Conservation (phyloP, 441 rosid genomes). For the Melianthus villosus region DNA sequence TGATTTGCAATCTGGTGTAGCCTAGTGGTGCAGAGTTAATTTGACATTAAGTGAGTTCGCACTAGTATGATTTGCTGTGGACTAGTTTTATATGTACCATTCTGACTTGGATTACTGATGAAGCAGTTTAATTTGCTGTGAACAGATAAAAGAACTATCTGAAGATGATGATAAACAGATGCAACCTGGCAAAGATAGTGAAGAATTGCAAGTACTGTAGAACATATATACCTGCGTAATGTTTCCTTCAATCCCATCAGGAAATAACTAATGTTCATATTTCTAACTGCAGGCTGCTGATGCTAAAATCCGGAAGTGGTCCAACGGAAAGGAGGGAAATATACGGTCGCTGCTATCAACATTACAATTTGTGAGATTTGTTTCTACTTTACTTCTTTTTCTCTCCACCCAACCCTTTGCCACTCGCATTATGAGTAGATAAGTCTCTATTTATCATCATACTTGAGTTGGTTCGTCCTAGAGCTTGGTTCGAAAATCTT, state of each 20-base stretch:
- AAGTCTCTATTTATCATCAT: no score
- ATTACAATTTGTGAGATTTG: slow-evolving; percentile 61
- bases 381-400: background rate
- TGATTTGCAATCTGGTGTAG: no score
- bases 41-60: no score
- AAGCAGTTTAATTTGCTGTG: slow-evolving; percentile 3
- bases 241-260: slow-evolving; percentile 3
- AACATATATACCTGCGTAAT: slow-evolving; percentile 2
- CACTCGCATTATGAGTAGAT: no score
- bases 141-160: slow-evolving; percentile 44
- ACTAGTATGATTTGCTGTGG: no score
- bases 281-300: slow-evolving; percentile 33
- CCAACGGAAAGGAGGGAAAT: slow-evolving; percentile 70
- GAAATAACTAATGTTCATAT: slow-evolving; percentile 2
- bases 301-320: slow-evolving; percentile 60
- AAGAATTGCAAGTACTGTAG: slow-evolving; percentile 36
- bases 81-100: no score
- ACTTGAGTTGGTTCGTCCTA: no score
- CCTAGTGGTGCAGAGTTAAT: no score
- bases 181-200: slow-evolving; percentile 18
- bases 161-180: slow-evolving; percentile 24
- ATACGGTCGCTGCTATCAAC: slow-evolving; percentile 85
- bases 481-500: no score
- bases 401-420: background rate
- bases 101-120: no score